Base-by-base conservation (phyloP, 345 rosid genomes). In the Murraya koenigii region DNA sequence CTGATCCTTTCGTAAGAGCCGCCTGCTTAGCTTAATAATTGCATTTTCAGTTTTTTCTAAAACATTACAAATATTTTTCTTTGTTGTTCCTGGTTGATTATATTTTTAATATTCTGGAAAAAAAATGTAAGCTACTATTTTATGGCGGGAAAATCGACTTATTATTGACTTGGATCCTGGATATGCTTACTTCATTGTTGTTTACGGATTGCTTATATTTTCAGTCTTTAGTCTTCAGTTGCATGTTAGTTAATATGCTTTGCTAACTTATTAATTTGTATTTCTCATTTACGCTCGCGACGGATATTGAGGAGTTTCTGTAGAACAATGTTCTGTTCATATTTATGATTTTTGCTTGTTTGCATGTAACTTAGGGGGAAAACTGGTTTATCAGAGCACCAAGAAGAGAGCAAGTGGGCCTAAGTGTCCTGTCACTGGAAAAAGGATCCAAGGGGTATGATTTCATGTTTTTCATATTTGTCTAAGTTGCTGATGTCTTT, bases 401-500 rank as follows among this genome's bases (percentile, higher is more conserved):
- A 85, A 85, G 79, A 85, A 85, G 81, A 81, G 84, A 69, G 88
- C 86, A 0, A 85, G 83, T 35, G 84, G 88, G 5, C 88, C 86
- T 5, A 83, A 83, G 65, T 85, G 88, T 59, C 88, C 86, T 1
- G 84, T 85, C 19, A 85, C 88, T 69, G 86, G 86, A 36, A 83
- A 85, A 77, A 78, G 86, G 67, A 85, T 85, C 54, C 88, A 85
- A 72, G 88, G 88, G 83, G 86, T 85, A 78, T 47, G 58, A 11
- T 28, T 3, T 44, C 2, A 17, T 13, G 14, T 6, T 54, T 28
- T 52, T 38, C 2, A 13, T 17, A 26, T 20, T 19, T 35, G 8
- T 8, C 26, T 8, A 35, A 35, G 26, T 33, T 22, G 69, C 11
- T n/a, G 39, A 39, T 33, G 23, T 11, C 11, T 38, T 67, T 8